A percentile compares a stretch with the other conserved stretches of the same genome.
Conservation (phyloP, 2,329 filamentous ascomycete species). For the Microcera coccophila region DNA sequence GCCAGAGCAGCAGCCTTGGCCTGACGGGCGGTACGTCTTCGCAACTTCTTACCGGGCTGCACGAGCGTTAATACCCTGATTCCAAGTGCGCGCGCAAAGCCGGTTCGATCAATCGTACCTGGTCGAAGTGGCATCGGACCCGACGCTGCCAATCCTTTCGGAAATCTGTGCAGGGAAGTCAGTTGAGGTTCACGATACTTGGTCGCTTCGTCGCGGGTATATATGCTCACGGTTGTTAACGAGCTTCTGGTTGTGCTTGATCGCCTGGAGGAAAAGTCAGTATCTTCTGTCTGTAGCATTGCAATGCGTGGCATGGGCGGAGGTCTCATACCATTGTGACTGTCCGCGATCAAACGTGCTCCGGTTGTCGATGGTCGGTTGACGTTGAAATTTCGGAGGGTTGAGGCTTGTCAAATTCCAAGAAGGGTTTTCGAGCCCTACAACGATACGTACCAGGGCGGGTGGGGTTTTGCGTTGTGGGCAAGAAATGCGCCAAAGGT, state of each 20-base stretch:
- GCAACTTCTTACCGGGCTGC: constrained; percentile 92
- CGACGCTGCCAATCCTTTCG: constrained; percentile 99
- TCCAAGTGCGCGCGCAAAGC: constrained; percentile 12
- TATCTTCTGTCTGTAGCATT: constrained; percentile 19
- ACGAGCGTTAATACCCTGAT: constrained; percentile 35
- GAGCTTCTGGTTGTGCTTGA: constrained; percentile 99
- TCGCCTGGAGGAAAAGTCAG: constrained; percentile 59
- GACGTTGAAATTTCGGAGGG: constrained; percentile 38
- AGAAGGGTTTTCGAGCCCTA: constrained; percentile 43
- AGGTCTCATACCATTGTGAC: constrained; percentile 49
- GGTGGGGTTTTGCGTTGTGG: constrained; percentile 26
- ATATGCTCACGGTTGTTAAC: constrained; percentile 85
- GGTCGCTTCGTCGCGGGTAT: constrained; percentile 27
- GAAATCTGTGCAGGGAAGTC: constrained; percentile 65
- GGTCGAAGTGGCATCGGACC: constrained; percentile 99
- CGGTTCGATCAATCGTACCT: constrained; percentile 60
- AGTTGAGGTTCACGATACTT: constrained; percentile 34
- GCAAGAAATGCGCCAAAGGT: constrained; percentile 19
- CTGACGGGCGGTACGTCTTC: constrained; percentile 84
- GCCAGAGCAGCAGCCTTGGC: constrained; percentile 93
- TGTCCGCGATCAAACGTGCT: constrained; percentile 50
- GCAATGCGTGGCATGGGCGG: constrained; percentile 19
- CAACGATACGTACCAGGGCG: constrained; percentile 34
- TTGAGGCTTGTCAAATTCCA: constrained; percentile 40
- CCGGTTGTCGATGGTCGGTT: constrained; percentile 40